These are phyloP conservation scores for Hondaea fermentalgiana DNA, from an alignment of 108 stramenopile species.

Conservation along the genomic window DNA sequence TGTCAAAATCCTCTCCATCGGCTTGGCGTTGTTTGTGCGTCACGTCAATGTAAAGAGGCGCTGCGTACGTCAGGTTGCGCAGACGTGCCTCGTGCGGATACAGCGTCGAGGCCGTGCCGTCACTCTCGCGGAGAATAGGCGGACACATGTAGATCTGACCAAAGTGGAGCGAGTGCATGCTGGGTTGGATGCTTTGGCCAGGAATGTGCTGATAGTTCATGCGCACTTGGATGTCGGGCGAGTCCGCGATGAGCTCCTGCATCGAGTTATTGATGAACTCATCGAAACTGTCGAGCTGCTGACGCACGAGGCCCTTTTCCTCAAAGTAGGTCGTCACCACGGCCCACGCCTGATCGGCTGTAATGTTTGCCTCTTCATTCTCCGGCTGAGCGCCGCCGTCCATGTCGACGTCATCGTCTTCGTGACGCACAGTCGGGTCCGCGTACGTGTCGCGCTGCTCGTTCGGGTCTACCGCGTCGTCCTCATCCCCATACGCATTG, in stretches of 20 bases:
- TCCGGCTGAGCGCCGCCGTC: too few relatives aligned
- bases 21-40: conserved; percentile 88
- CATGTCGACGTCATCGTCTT: too few relatives aligned
- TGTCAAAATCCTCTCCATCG: conserved; percentile 76
- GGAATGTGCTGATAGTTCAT: conserved; percentile 1
- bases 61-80: conserved; percentile 92
- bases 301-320: conserved; percentile 73
- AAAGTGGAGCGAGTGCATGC: conserved; percentile 26
- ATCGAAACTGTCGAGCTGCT: conserved; percentile 96
- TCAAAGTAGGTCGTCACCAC: conserved; percentile 17
- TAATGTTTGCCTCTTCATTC: not conserved
- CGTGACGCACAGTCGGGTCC: too few relatives aligned
- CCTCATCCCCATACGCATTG: too few relatives aligned
- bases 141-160: conserved; percentile 59
- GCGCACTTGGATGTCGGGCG: not conserved
- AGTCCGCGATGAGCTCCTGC: conserved; percentile 66
- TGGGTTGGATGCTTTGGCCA: not conserved
- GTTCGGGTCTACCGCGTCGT: too few relatives aligned
- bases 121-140: conserved; percentile 81
- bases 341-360: not conserved
- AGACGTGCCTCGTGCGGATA: conserved; percentile 95
- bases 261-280: conserved; percentile 89
- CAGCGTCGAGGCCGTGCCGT: conserved; percentile 59
- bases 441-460: too few relatives aligned
- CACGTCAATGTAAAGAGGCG: conserved; percentile 94